Evolutionary conservation across 257 asterid genomes (phyloP).

Genomic region (Rubia yunnanensis): DNA sequence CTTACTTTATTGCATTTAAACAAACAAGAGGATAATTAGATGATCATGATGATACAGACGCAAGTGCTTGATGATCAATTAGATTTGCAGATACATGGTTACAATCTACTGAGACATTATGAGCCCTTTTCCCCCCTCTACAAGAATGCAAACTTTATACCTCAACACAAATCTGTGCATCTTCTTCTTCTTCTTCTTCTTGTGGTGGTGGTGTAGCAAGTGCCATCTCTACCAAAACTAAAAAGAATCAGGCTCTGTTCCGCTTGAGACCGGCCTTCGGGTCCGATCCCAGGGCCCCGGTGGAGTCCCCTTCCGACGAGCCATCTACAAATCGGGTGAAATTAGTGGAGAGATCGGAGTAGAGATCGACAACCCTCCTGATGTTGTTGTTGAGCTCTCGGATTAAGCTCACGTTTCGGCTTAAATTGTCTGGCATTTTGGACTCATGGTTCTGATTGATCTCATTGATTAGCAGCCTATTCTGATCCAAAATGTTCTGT

Average conservation of each 20-base stretch:
- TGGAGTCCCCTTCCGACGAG: conserved; percentile 75
- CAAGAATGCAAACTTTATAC: conserved; percentile 12
- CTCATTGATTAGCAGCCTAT: conserved; percentile 67
- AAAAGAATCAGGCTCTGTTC: conserved; percentile 41
- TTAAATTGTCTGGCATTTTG: conserved; percentile 64
- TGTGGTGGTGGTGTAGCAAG: conserved; percentile 10
- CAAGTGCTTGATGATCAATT: conserved; percentile 28
- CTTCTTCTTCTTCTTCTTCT: conserved; percentile 9
- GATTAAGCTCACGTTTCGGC: conserved; percentile 73
- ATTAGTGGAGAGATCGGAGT: conserved; percentile 63
- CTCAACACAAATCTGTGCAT: conserved; percentile 7
- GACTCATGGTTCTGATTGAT: conserved; percentile 91
- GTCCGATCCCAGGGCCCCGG: conserved; percentile 46
- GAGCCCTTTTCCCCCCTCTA: conserved; percentile 23
- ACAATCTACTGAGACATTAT: conserved; percentile 19
- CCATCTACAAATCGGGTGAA: conserved; percentile 55
- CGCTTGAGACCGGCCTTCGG: conserved; percentile 53
- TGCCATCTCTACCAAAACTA: conserved; percentile 2
- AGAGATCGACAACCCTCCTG: conserved; percentile 75
- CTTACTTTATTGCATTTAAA: not conserved
- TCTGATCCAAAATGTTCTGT: conserved; percentile 70
- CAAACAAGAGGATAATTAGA: conserved; percentile 10
- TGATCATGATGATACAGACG: conserved; percentile 23
- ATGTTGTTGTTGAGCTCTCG: conserved; percentile 80
- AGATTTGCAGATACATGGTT: conserved; percentile 36